Conservation (phyloP, 2,329 filamentous ascomycete species). For the Bisporella sp. region DNA sequence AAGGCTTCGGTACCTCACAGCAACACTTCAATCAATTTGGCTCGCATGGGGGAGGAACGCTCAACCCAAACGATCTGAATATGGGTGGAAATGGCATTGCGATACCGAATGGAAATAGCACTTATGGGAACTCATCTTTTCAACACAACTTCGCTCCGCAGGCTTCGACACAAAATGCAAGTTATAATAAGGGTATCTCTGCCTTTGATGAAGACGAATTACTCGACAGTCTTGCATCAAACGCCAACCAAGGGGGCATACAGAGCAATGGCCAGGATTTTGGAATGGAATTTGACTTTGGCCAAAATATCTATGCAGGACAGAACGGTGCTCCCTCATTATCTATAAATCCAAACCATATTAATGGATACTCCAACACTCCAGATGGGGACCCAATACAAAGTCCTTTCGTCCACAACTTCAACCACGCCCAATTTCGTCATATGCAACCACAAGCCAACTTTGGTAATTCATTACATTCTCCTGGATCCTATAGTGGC, state of each 20-base stretch:
- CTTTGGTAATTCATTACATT: conserved; percentile 48
- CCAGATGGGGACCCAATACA: conserved; percentile 89
- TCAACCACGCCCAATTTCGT: conserved; percentile 71
- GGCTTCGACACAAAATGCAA: conserved; percentile 51
- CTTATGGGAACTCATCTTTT: conserved; percentile 48
- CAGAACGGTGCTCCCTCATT: conserved; percentile 50
- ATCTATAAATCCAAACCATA: conserved; percentile 58
- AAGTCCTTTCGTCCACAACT: conserved; percentile 77
- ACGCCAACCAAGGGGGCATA: conserved; percentile 38
- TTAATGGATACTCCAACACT: conserved; percentile 82
- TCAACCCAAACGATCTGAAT: conserved; percentile 81
- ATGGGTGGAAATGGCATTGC: conserved; percentile 55
- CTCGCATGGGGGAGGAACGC: conserved; percentile 41
- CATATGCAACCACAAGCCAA: conserved; percentile 54
- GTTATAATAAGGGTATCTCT: conserved; percentile 71
- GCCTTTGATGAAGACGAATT: conserved; percentile 85
- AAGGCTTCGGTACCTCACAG: conserved; percentile 35
- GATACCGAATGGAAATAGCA: conserved; percentile 32
- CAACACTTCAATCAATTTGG: conserved; percentile 34
- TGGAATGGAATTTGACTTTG: conserved; percentile 49
- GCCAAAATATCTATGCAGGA: conserved; percentile 43
- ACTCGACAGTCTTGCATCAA: conserved; percentile 61
- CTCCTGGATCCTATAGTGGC: conserved; percentile 42
- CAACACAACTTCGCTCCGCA: conserved; percentile 51
- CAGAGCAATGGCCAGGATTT: conserved; percentile 50